phyloP scores from a whole-genome alignment of 768 basidiomycete species.

The Leccinum aurantiacum region DNA sequence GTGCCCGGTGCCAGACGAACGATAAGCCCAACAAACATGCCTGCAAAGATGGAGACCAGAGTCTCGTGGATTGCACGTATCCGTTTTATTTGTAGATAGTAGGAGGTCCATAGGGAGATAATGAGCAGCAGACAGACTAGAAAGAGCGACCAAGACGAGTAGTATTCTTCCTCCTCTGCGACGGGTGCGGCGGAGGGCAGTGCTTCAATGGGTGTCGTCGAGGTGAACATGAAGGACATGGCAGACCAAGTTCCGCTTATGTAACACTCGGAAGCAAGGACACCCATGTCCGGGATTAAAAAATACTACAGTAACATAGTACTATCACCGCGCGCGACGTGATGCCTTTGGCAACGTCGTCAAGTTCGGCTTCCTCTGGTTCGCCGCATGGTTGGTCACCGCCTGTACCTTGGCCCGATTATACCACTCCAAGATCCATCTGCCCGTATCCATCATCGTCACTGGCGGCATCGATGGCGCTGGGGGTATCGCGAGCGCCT shows the following conservation, averaged over 20 bases:
- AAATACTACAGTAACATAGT: not conserved
- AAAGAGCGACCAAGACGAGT: slow-evolving; percentile 92
- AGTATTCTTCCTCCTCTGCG: slow-evolving; percentile 82
- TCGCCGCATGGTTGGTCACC: not conserved
- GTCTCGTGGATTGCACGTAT: slow-evolving; percentile 97
- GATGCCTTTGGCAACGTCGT: slow-evolving; percentile 23
- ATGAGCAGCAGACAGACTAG: slow-evolving; percentile 91
- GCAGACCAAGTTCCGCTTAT: slow-evolving; percentile 11
- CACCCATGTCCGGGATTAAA: not conserved
- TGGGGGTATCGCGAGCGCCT: slow-evolving; percentile 35
- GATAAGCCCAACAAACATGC: slow-evolving; percentile 93
- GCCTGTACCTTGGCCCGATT: slow-evolving; percentile 4
- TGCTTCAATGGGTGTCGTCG: slow-evolving; percentile 32
- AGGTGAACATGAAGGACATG: slow-evolving; percentile 41
- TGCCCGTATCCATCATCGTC: slow-evolving; percentile 32
- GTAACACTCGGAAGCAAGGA: slow-evolving; percentile 12
- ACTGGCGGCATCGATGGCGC: slow-evolving; percentile 16
- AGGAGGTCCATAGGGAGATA: slow-evolving; percentile 92
- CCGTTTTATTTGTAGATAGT: slow-evolving; percentile 95
- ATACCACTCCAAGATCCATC: slow-evolving; percentile 18
- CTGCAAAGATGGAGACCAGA: slow-evolving; percentile 90
- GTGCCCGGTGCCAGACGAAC: slow-evolving; percentile 89
- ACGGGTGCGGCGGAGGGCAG: slow-evolving; percentile 38
- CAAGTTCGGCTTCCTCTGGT: slow-evolving; percentile 25
- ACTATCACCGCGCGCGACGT: slow-evolving; percentile 12